phyloP scores from a whole-genome alignment of 176 grass and related monocot genomes.

The Pharus latifolius region DNA sequence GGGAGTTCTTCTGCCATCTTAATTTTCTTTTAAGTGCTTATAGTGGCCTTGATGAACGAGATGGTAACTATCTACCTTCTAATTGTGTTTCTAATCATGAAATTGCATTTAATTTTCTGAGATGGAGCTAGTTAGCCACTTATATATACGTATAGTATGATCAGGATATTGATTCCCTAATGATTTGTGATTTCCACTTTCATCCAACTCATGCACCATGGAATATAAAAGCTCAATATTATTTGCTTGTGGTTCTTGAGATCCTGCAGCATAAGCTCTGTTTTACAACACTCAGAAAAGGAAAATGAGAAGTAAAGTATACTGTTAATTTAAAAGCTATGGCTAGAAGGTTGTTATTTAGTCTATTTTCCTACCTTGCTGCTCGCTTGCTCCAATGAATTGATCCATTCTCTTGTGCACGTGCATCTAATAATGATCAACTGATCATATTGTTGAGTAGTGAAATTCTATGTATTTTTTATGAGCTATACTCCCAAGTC shows the following conservation, averaged over 20 bases:
- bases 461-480: not conserved
- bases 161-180: not conserved
- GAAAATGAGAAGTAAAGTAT: not conserved
- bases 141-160: not conserved
- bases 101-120: not conserved
- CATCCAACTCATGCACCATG: too few species aligned
- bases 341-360: not conserved
- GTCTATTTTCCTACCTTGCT: not conserved
- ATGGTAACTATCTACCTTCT: conserved; percentile 48
- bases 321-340: not conserved
- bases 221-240: too few species aligned
- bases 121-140: not conserved
- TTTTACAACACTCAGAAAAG: not conserved
- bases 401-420: not conserved
- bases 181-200: too few species aligned
- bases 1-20: conserved; percentile 75
- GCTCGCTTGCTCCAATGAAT: not conserved
- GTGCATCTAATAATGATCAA: not conserved
- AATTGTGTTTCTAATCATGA: not conserved
- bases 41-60: conserved; percentile 62
- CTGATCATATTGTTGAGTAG: not conserved
- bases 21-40: conserved; percentile 52
- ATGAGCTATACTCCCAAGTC: not conserved
- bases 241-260: not conserved
- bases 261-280: not conserved